A percentile compares a stretch with the other conserved stretches of the same genome.
These are phyloP conservation scores for Xylariales sp. DNA, from an alignment of 2,329 filamentous ascomycete species.

Conservation along the genomic window DNA sequence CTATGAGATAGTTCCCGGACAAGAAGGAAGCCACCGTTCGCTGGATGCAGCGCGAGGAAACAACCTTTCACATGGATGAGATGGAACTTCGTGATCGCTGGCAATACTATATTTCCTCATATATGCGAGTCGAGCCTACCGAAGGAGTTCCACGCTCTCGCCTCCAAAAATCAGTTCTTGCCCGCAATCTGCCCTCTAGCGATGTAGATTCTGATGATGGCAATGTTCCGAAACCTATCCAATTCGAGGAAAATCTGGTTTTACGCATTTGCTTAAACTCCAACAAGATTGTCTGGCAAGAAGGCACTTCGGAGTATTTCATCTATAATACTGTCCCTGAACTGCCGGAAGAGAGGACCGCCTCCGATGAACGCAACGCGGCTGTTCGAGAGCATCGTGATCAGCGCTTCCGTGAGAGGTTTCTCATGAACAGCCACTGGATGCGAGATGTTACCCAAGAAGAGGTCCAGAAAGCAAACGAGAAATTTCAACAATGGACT, in stretches of 20 bases:
- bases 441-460: slow-evolving; percentile 76
- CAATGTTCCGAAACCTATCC: slow-evolving; percentile 54
- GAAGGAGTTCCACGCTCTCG: slow-evolving; percentile 66
- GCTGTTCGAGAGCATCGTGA: slow-evolving; percentile 58
- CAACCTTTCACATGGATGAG: slow-evolving; percentile 83
- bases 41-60: slow-evolving; percentile 63
- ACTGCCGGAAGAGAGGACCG: slow-evolving; percentile 60
- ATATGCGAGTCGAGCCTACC: slow-evolving; percentile 82
- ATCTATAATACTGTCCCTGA: slow-evolving; percentile 67
- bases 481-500: slow-evolving; percentile 53
- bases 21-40: slow-evolving; percentile 68
- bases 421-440: slow-evolving; percentile 77
- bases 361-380: slow-evolving; percentile 57
- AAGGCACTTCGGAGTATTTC: slow-evolving; percentile 66
- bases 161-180: slow-evolving; percentile 65
- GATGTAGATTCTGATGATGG: slow-evolving; percentile 62
- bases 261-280: slow-evolving; percentile 74
- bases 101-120: slow-evolving; percentile 95
- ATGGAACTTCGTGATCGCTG: slow-evolving; percentile 79
- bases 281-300: slow-evolving; percentile 74
- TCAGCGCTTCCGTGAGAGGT: slow-evolving; percentile 69
- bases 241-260: slow-evolving; percentile 63
- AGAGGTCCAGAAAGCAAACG: slow-evolving; percentile 70
- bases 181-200: slow-evolving; percentile 62
- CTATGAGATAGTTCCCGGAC: slow-evolving; percentile 53